Base-by-base conservation (phyloP, 163 green algal species). In the Prototheca wickerhamii region DNA sequence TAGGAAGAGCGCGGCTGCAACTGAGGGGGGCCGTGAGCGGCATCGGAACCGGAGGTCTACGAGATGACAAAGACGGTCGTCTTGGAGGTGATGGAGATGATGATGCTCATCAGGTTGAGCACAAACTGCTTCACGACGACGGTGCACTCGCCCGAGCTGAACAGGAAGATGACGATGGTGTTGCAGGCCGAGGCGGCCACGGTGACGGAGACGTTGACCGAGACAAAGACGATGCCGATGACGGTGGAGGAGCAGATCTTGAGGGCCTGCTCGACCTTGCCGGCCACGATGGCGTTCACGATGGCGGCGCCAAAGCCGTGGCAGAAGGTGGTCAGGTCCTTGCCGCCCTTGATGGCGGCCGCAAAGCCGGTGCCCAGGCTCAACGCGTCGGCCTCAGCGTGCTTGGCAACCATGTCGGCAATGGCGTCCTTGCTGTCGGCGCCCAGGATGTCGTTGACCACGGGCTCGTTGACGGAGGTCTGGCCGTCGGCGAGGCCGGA, bases 101-200 rank as follows among this genome's bases (percentile, higher is more conserved):
- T 54, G 46, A 54, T 54, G 46, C 46, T 54, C 15, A 54, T 29
- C 46, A 54, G 46, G 46, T 28, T 54, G 20, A 54, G 46, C 15
- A 54, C 26, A 18, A 30, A 54, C 46, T 54, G 46, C 46, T 44
- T 44, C 10, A 44, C 37, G 37, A 44, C 15, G 37, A 44, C 37
- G 1, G 37, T 44, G 37, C 37, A 44, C 10, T 15, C 15, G 37
- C 37, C 37, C 10, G 37, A 44, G 37, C 10, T 21, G 37, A 44
- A 21, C 10, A 44, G 10, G 37, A 44, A 44, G 37, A 44, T 44
- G 37, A 44, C 37, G 10, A 44, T 10, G 10, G 10, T 15, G 1
- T 15, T 44, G 37, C 37, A 44, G 37, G 37, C 37, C 37, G 10
- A 15, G 37, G 37, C 15, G 37, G 37, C 37, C 37, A 44, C 37